phyloP scores from a whole-genome alignment of 495 filamentous ascomycete species.

The Darksidea phi region DNA sequence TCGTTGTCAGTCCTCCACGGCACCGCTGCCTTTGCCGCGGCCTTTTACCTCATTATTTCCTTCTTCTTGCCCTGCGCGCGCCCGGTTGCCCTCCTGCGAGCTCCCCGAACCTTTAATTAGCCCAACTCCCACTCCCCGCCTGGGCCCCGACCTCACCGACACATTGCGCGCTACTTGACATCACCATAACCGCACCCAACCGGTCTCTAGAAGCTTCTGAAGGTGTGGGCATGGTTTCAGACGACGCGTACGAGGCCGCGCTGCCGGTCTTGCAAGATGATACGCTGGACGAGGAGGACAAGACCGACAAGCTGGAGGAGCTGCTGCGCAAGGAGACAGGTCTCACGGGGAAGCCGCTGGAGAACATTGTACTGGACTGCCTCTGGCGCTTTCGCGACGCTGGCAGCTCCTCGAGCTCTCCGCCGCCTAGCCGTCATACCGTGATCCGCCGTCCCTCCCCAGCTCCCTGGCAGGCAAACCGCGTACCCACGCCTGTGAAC shows the following conservation, averaged over 20 bases:
- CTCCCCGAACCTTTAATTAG: background rate
- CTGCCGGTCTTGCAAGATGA: conserved; percentile 83
- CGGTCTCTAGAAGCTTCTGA: background rate
- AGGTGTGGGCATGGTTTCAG: conserved; percentile 74
- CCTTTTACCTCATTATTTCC: background rate
- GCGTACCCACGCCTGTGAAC: conserved; percentile 75
- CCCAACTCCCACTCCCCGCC: background rate
- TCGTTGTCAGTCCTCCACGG: background rate
- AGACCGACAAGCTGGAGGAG: conserved; percentile 87
- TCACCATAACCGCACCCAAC: background rate
- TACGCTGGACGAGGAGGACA: conserved; percentile 87
- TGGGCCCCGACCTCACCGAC: background rate
- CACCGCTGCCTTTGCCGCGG: background rate
- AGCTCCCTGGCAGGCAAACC: conserved; percentile 81
- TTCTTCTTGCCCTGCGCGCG: background rate
- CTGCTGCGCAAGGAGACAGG: conserved; percentile 75
- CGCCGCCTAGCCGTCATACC: conserved; percentile 79
- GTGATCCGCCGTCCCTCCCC: conserved; percentile 88
- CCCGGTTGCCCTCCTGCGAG: background rate
- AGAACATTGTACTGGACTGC: conserved; percentile 87
- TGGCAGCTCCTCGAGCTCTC: conserved; percentile 67
- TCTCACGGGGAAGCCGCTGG: conserved; percentile 72
- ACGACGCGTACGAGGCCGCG: conserved; percentile 87
- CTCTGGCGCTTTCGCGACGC: conserved; percentile 88
- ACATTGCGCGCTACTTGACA: background rate